A percentile compares a stretch with the other conserved stretches of the same genome.
These are phyloP conservation scores for Fusarium sp. DNA, from an alignment of 2,329 filamentous ascomycete genomes.

Conservation along the genomic window DNA sequence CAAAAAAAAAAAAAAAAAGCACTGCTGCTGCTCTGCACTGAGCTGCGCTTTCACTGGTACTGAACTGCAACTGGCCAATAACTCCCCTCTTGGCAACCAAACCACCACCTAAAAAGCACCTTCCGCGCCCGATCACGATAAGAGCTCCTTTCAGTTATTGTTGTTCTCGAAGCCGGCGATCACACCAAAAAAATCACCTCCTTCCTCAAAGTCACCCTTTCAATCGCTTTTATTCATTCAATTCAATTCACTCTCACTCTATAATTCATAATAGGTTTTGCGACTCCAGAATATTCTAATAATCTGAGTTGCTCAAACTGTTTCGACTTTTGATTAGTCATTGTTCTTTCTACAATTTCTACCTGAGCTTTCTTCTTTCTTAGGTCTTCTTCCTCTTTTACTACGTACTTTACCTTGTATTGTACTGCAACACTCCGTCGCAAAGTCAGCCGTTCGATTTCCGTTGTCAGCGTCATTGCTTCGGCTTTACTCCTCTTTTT, in stretches of 20 bases:
- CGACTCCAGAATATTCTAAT: slow-evolving; percentile 7
- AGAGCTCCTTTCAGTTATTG: slow-evolving; percentile 32
- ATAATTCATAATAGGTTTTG: slow-evolving; percentile 38
- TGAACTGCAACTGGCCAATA: slow-evolving; percentile 19
- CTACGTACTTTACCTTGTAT: slow-evolving; percentile 7
- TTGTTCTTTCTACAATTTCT: slow-evolving; percentile 8
- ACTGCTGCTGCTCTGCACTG: slow-evolving; percentile 33
- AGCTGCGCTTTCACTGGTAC: slow-evolving; percentile 7
- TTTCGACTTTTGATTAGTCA: slow-evolving; percentile 26
- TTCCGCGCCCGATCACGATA: slow-evolving; percentile 37
- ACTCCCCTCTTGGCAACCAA: slow-evolving; percentile 34
- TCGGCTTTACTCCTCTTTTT: slow-evolving; percentile 27
- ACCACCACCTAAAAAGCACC: slow-evolving; percentile 38
- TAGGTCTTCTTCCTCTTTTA: slow-evolving; percentile 5
- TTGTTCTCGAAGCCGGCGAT: slow-evolving; percentile 34
- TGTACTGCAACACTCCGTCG: slow-evolving; percentile 5
- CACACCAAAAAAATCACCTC: slow-evolving; percentile 21
- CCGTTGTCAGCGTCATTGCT: slow-evolving; percentile 34
- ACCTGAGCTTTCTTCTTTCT: neutral
- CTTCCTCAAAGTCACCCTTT: neutral
- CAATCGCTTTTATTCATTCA: neutral
- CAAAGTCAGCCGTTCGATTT: slow-evolving; percentile 14
- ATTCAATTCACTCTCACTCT: neutral
- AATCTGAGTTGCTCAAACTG: slow-evolving; percentile 9
- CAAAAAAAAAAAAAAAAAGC: slow-evolving; percentile 38